Evolutionary conservation across 1,284 basidiomycete genomes (phyloP), one percentile per base, ranked within the genome.

Genomic region (Malassezia furfur): DNA sequence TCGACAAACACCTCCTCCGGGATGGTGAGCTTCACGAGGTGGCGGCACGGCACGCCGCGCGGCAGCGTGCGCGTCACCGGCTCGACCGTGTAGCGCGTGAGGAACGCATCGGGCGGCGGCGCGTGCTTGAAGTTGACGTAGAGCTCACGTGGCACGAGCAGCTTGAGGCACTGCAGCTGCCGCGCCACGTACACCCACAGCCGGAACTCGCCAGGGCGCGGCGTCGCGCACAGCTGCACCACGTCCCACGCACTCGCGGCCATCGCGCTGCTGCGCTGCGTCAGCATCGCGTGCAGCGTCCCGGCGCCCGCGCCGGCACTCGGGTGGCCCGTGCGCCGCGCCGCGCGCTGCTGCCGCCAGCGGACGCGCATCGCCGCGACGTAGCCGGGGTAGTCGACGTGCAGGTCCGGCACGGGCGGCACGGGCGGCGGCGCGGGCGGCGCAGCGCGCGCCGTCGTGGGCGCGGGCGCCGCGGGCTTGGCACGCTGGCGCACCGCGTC

Each of bases 71-170:
- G 81, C 2, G 82, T 81, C 5, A 93, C 85, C 56, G 85, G 83
- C 62, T 88, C 85, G 57, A 80, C 81, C 11, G 81, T 74, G 74
- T 94, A 96, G 59, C 81, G 78, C 25, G 56, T 48, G 1, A 80
- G 77, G 76, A 94, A 93, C 7, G 85, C 78, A 5, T 79, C 80
- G 4, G 79, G 76, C 39, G 79, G 79, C 0, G 85, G 83, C 2
- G 79, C 75, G 1, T 79, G 80, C 71, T 91, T 86, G 62, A 94
- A 80, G 72, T 94, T 91, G 59, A 98, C 80, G 74, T 94, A 98
- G 74, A 96, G 93, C 68, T 91, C 84, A 48, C 91, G 83, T 0
- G 88, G 86, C 38, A 99, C 85, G 3, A 87, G 84, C 17, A 98
- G 78, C 9, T 86, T 84, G 32, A 94, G 80, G 12, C 84, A 80